Base-by-base conservation (phyloP, 257 asterid genomes). In the Verbena officinalis region DNA sequence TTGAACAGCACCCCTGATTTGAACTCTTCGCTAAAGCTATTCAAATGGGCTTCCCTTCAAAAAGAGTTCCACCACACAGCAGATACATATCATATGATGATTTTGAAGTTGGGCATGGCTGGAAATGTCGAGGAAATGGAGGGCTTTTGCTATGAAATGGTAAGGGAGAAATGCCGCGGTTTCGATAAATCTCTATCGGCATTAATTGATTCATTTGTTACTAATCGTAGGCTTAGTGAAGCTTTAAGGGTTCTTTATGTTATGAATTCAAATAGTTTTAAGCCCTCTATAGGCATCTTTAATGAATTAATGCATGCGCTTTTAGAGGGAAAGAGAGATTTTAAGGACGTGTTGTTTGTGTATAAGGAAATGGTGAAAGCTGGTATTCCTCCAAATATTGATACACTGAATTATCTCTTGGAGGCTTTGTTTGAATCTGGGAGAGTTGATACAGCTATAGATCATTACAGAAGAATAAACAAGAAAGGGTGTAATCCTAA, bases 281-380 rank as follows among this genome's bases (percentile, higher is more conserved):
- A 75, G 80, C 91, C 86, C 34, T 50, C 86, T 11, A 7, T 85
- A 54, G 67, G 36, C 24, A 58, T 78, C 12, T 81, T 81, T 66
- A 92, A 83, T 82, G 58, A 38, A 7, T 39, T 92, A 58, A 72
- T 89, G 81, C 65, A 81, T 49, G 92, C 84, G 54, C 81, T 92
- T 38, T 79, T 87, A 12, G 80, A 67, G 71, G 89, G 39, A 16
- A 83, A 78, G 67, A 77, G 74, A 5, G 95, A 74, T 68, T 80
- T 92, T 64, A 78, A 83, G 83, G 95, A 92, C 64, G 91, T 89
- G 9, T 65, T 92, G 64, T 87, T 89, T 75, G 96, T 89, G 54
- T 92, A 89, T 38, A 92, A 89, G 51, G 98, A 89, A 75, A 77
- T 92, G 83, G 93, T 80, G 70, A 89, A 87, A 78, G 87, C 92